These are phyloP conservation scores for Solanum chacoense DNA, from an alignment of 305 asterid species.

Conservation along the genomic window DNA sequence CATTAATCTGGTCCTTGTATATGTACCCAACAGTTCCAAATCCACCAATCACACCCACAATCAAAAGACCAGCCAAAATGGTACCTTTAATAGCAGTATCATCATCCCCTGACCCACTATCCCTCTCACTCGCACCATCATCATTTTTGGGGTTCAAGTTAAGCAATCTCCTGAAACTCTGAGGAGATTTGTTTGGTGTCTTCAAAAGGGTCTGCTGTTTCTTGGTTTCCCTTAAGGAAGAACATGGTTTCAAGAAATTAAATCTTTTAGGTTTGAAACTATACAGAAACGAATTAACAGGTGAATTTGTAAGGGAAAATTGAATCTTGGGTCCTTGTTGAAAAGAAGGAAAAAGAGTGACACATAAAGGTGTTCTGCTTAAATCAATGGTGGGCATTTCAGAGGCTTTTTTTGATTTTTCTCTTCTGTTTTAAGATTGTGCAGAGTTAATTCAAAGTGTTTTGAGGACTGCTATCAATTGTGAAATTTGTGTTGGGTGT, in stretches of 20 bases:
- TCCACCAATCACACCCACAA: slow-evolving; percentile 82
- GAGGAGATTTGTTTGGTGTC: slow-evolving; percentile 50
- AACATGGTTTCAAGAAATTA: slow-evolving; percentile 74
- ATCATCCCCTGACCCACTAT: not conserved
- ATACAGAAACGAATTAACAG: slow-evolving; percentile 22
- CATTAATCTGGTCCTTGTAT: slow-evolving; percentile 80
- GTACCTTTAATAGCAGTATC: slow-evolving; percentile 66
- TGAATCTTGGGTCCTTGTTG: not conserved
- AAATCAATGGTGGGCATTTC: slow-evolving; percentile 19
- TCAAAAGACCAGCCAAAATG: slow-evolving; percentile 82
- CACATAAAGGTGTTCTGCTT: slow-evolving; percentile 10
- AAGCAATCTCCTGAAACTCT: slow-evolving; percentile 26
- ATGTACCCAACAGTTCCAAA: slow-evolving; percentile 75
- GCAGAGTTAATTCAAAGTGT: not conserved
- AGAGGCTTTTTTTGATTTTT: not conserved
- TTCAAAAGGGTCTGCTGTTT: slow-evolving; percentile 45
- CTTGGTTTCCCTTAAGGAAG: slow-evolving; percentile 69
- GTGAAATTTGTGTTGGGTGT: not conserved
- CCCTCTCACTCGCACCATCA: slow-evolving; percentile 16
- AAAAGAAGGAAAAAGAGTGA: slow-evolving; percentile 6
- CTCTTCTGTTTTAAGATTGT: not conserved
- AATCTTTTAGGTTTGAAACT: slow-evolving; percentile 49
- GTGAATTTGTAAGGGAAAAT: slow-evolving; percentile 14
- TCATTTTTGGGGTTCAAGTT: slow-evolving; percentile 49
- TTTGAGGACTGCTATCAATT: not conserved